Base-by-base conservation (phyloP, 31 red algal genomes). In the Asparagopsis taxiformis region DNA sequence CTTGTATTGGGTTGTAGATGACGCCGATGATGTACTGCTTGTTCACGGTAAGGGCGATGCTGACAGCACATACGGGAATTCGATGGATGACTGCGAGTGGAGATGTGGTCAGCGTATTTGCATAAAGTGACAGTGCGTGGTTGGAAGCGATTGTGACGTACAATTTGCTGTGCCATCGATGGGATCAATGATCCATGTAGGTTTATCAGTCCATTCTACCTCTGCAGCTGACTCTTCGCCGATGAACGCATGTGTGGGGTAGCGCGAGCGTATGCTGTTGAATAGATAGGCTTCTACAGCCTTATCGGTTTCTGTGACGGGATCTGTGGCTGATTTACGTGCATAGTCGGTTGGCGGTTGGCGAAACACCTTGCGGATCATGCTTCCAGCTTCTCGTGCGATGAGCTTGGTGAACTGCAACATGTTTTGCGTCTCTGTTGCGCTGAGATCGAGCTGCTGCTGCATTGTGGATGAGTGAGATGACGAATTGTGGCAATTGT, bases 101-200 rank as follows among this genome's bases (percentile, higher is more conserved):
- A 71, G 35, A 6, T 31, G 43, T n/a, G 22, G 30, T 26, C 19
- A 0, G n/a, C n/a, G n/a, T n/a, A n/a, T n/a, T n/a, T n/a, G n/a
- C n/a, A n/a, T n/a, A n/a, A n/a, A n/a, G n/a, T n/a, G n/a, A n/a
- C n/a, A n/a, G n/a, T n/a, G n/a, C n/a, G n/a, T n/a, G n/a, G n/a
- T n/a, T n/a, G 3, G 10, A 56, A 21, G 3, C 7, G 13, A 3
- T 5, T 6, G 33, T 4, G 21, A 62, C 77, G 49, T 70, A 82
- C 77, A 97, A 51, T 97, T 97, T 13, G 89, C 81, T 17, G 94
- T 97, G 35, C 94, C 94, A 71, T 97, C 94, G 8, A 97, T 63
- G 10, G 90, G 89, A 31, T 91, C 84, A 17, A 89, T 71, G 30
- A 95, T 75, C 84, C 84, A 95, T 21, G 77, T 79, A 0, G 92